phyloP scores from a whole-genome alignment of 441 rosid genomes.

The Euphorbia corollata region DNA sequence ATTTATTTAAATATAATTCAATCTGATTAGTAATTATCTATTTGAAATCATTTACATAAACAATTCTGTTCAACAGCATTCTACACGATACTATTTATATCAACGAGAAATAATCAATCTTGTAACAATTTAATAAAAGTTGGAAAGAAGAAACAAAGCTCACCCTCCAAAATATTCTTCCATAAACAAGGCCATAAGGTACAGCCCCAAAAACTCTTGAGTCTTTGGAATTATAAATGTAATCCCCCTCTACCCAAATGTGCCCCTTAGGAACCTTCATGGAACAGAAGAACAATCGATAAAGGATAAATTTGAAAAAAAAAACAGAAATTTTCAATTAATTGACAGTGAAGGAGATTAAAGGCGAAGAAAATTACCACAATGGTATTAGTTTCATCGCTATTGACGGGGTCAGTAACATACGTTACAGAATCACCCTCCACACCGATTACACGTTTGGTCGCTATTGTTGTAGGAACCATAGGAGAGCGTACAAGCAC shows the following conservation, averaged over 20 bases:
- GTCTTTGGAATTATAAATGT: constrained; percentile 46
- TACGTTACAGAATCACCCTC: constrained; percentile 60
- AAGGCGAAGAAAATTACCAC: constrained; percentile 31
- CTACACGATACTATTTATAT: no score
- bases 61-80: no score
- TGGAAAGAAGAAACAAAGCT: constrained; percentile 5
- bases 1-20: no score
- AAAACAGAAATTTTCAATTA: not conserved
- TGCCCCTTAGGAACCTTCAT: constrained; percentile 69
- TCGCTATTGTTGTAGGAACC: constrained; percentile 36
- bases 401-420: constrained; percentile 39
- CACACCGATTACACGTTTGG: constrained; percentile 54
- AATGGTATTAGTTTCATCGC: constrained; percentile 30
- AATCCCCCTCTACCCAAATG: constrained; percentile 67
- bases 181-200: constrained; percentile 66
- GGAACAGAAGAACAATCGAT: constrained; percentile 2
- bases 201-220: constrained; percentile 66
- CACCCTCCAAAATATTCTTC: constrained; percentile 51
- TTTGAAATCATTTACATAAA: no score
- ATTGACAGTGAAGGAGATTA: not conserved
- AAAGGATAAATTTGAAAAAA: not conserved
- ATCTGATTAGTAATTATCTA: no score
- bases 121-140: no score
- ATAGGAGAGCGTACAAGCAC: constrained; percentile 60
- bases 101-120: no score